phyloP scores from a whole-genome alignment of 2,329 filamentous ascomycete species.

The Fusarium sp. region DNA sequence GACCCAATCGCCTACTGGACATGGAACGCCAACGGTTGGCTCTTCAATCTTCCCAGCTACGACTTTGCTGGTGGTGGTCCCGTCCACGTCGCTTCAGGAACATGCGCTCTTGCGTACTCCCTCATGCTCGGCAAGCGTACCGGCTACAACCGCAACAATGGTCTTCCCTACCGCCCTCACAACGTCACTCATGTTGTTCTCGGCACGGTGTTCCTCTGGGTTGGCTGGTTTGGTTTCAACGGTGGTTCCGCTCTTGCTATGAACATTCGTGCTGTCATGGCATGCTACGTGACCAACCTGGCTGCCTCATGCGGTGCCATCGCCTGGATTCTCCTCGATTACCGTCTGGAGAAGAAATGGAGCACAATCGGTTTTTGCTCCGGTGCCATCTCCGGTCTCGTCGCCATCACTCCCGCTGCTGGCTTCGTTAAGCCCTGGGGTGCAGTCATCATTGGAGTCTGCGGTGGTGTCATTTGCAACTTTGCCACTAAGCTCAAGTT shows the following conservation, averaged over 20 bases:
- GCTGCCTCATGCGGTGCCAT: conserved; percentile 85
- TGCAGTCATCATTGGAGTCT: conserved; percentile 68
- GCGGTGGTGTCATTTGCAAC: conserved; percentile 78
- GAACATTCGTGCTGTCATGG: conserved; percentile 90
- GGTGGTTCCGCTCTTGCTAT: conserved; percentile 84
- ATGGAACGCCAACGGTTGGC: conserved; percentile 80
- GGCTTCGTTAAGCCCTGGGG: conserved; percentile 80
- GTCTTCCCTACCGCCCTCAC: conserved; percentile 76
- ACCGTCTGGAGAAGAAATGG: conserved; percentile 93
- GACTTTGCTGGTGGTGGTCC: conserved; percentile 82
- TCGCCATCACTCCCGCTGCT: conserved; percentile 86
- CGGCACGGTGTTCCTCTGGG: conserved; percentile 84
- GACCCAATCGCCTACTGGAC: conserved; percentile 82
- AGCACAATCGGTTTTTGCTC: conserved; percentile 95
- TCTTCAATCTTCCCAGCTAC: conserved; percentile 74
- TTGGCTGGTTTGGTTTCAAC: conserved; percentile 98
- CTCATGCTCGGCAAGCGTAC: conserved; percentile 78
- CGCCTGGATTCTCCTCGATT: conserved; percentile 88
- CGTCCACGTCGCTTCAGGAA: conserved; percentile 79
- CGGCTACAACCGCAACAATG: conserved; percentile 70
- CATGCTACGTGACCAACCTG: conserved; percentile 87
- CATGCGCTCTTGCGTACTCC: conserved; percentile 78
- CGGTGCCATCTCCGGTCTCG: conserved; percentile 86
- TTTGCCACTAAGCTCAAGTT: conserved; percentile 88
- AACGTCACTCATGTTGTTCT: conserved; percentile 80